Evolutionary conservation across 75 land plant species (phyloP).

Genomic region (Adiantum capillusveneris): DNA sequence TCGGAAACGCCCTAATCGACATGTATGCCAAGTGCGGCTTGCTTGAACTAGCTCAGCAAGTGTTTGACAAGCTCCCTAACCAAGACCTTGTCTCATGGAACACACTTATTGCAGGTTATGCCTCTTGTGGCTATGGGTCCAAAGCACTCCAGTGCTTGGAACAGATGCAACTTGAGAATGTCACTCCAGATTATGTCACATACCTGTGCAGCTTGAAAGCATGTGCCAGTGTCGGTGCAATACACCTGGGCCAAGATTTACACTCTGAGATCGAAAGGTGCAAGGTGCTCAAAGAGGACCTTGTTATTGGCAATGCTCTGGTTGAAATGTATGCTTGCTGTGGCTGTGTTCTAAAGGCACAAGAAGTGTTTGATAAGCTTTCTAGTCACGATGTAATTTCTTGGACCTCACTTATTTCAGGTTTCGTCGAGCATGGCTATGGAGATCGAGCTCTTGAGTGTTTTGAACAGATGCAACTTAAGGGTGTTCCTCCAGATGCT

Average conservation of each 20-base stretch:
- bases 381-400: constrained; percentile 9
- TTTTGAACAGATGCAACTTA: constrained; percentile 14
- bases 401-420: constrained; percentile 28
- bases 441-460: constrained; percentile 14
- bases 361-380: constrained; percentile 16
- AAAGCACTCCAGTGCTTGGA: constrained; percentile 14
- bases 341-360: constrained; percentile 13
- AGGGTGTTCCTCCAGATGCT: constrained; percentile 12
- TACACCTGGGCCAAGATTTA: constrained; percentile 2
- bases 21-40: constrained; percentile 17
- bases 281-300: constrained; percentile 3
- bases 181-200: constrained; percentile 13
- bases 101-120: constrained; percentile 10
- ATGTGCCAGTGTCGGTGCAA: constrained; percentile 13
- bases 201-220: constrained; percentile 14
- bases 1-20: constrained; percentile 15
- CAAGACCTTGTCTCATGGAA: constrained; percentile 20
- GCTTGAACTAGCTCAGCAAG: not conserved
- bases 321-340: constrained; percentile 27
- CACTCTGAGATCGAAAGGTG: constrained; percentile 4
- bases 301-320: constrained; percentile 4
- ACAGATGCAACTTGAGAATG: constrained; percentile 7
- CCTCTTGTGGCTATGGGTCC: not conserved
- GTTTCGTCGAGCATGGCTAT: constrained; percentile 11
- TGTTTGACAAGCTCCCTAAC: constrained; percentile 12